phyloP scores from a whole-genome alignment of 108 stramenopile genomes.

The Cylindrotheca closterium region DNA sequence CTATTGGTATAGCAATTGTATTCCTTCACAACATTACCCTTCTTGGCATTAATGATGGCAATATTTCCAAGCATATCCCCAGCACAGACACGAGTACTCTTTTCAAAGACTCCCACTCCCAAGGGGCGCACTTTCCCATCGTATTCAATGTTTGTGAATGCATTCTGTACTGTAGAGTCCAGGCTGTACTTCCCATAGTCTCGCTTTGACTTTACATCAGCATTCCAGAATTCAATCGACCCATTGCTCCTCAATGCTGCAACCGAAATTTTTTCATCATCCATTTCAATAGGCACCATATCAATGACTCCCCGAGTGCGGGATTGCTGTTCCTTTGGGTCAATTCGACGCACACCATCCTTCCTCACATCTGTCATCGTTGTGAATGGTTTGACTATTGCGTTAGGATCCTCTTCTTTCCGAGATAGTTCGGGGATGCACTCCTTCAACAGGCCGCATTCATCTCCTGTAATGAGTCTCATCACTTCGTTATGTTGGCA shows the following conservation, averaged over 20 bases:
- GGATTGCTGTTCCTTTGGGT: conserved; percentile 35
- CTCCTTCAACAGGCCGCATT: conserved; percentile 85
- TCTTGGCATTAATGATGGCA: conserved; percentile 22
- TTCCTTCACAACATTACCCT: conserved; percentile 24
- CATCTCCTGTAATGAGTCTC: conserved; percentile 86
- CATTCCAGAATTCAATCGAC: conserved; percentile 57
- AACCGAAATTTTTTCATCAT: conserved; percentile 41
- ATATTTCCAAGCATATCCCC: conserved; percentile 37
- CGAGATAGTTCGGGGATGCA: conserved; percentile 59
- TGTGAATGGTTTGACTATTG: conserved; percentile 9
- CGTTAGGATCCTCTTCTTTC: conserved; percentile 17
- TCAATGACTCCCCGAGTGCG: conserved; percentile 60
- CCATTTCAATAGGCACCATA: conserved; percentile 36
- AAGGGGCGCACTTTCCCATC: conserved; percentile 11
- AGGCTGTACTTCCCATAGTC: conserved; percentile 19
- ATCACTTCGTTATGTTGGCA: too few relatives aligned
- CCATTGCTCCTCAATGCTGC: conserved; percentile 69
- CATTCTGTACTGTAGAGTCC: neutral
- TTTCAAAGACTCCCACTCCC: conserved; percentile 16
- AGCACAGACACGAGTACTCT: conserved; percentile 30
- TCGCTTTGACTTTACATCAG: conserved; percentile 9
- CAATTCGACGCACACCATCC: conserved; percentile 34
- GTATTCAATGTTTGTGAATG: neutral
- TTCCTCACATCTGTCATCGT: conserved; percentile 26
- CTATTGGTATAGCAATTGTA: conserved; percentile 37